Base-by-base conservation (phyloP, 305 asterid genomes). In the Rubia balearica region DNA sequence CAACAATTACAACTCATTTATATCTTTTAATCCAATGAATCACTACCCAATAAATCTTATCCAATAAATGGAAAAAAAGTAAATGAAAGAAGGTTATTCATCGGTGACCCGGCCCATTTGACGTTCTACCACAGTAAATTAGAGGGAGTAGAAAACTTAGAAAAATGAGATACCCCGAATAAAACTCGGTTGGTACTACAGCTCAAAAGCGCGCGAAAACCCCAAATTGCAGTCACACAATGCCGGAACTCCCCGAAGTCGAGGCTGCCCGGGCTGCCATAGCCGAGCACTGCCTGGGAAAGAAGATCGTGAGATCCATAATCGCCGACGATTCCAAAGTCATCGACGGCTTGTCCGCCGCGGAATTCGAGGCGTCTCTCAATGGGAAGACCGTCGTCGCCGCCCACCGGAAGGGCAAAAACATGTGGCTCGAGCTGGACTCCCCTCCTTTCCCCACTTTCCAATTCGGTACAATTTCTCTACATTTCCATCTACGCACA, bases 221-320 rank as follows among this genome's bases (percentile, higher is more conserved):
- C 27, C 33, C 57, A 22, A n/a, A 16, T 56, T 10, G 5, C 62
- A 56, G 62, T 6, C 51, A 17, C 53, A 77, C 60, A 68, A 93
- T 93, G 97, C 98, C 98, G 79, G 98, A 93, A 83, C 95, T 93
- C 11, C 98, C 98, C 67, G 97, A 90, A 86, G 98, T 93, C 49
- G 97, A 93, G 84, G 91, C 97, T 71, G 96, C 98, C 82, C 96
- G 97, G 19, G 82, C 90, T 56, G 98, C 95, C 49, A 48, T 90
- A 9, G 87, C 85, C 83, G 96, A 88, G n/a, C 83, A 89, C 84
- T 90, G 97, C 75, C 71, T 81, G 2, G 98, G 98, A 63, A 90
- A 88, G 88, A 90, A 77, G 83, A 90, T 90, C 9, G 41, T 49
- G 19, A 88, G 68, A 75, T 80, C 96, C 57, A 81, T 78, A 33